These are phyloP conservation scores for Aspergillus leporis DNA, from an alignment of 495 filamentous ascomycete species.

Conservation along the genomic window DNA sequence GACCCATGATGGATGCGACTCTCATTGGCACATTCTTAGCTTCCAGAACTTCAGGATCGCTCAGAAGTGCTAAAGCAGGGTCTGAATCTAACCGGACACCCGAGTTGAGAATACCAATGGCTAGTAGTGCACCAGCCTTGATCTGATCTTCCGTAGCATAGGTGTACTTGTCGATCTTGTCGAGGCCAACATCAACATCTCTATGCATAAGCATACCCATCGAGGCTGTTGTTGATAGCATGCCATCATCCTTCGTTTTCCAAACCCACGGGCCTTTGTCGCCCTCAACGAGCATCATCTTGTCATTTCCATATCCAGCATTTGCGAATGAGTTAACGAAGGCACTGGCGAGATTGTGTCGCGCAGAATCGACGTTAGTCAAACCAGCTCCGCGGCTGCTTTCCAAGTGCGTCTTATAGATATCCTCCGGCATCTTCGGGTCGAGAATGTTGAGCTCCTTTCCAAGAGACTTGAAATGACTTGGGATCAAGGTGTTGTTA, in stretches of 20 bases:
- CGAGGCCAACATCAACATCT: constrained; percentile 85
- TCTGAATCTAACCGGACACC: constrained; percentile 86
- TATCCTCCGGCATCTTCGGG: constrained; percentile 95
- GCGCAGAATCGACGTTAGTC: constrained; percentile 91
- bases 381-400: constrained; percentile 87
- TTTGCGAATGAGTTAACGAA: constrained; percentile 98
- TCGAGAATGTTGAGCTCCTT: constrained; percentile 98
- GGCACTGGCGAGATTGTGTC: constrained; percentile 91
- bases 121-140: constrained; percentile 84
- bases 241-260: constrained; percentile 98
- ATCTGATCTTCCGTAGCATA: constrained; percentile 81
- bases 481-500: constrained; percentile 81
- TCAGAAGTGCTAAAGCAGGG: constrained; percentile 81
- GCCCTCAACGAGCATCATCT: constrained; percentile 85
- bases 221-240: constrained; percentile 94
- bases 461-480: constrained; percentile 89
- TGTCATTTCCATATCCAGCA: constrained; percentile 91
- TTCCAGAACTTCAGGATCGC: constrained; percentile 71
- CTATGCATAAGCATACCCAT: constrained; percentile 85
- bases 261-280: constrained; percentile 93
- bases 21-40: constrained; percentile 74
- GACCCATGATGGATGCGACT: constrained; percentile 88
- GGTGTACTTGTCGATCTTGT: constrained; percentile 91
- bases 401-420: constrained; percentile 98
- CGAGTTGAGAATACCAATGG: constrained; percentile 90